phyloP scores from a whole-genome alignment of 495 filamentous ascomycete genomes.

The Penicillium waksmanii region DNA sequence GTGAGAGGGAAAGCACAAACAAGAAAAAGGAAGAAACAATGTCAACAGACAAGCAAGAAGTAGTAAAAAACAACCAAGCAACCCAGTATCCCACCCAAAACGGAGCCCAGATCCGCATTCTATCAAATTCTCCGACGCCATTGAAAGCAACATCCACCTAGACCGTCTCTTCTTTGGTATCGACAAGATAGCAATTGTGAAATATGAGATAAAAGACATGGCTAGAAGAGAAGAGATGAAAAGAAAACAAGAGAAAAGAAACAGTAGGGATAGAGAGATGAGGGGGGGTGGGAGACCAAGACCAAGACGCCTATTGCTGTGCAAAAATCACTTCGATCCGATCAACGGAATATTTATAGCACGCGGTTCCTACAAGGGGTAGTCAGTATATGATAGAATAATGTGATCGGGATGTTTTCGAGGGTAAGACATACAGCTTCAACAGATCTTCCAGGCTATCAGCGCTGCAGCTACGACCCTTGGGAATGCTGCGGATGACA shows the following conservation, averaged over 20 bases:
- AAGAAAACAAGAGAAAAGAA: not conserved
- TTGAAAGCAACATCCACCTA: slow-evolving; percentile 9
- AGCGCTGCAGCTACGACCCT: slow-evolving; percentile 60
- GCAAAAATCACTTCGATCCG: slow-evolving; percentile 9
- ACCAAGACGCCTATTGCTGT: slow-evolving; percentile 20
- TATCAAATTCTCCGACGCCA: slow-evolving; percentile 19
- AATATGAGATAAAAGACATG: slow-evolving; percentile 11
- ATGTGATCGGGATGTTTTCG: not conserved
- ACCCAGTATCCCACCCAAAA: not conserved
- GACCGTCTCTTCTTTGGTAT: slow-evolving; percentile 6
- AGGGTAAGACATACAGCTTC: slow-evolving; percentile 51
- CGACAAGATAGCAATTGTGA: not conserved
- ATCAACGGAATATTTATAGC: slow-evolving; percentile 22
- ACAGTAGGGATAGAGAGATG: slow-evolving; percentile 3
- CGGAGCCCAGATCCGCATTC: slow-evolving; percentile 11
- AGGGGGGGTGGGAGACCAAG: slow-evolving; percentile 11
- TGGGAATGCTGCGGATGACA: slow-evolving; percentile 81
- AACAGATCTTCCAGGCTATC: slow-evolving; percentile 64
- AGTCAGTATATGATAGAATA: slow-evolving; percentile 7
- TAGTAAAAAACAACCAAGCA: not conserved
- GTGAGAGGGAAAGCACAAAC: slow-evolving; percentile 9
- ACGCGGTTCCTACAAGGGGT: slow-evolving; percentile 32
- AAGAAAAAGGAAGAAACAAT: slow-evolving; percentile 9
- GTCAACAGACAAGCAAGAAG: slow-evolving; percentile 9
- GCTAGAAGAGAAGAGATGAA: slow-evolving; percentile 1